phyloP scores from a whole-genome alignment of 352 stramenopile species.

The Elongisporangium undulatum region DNA sequence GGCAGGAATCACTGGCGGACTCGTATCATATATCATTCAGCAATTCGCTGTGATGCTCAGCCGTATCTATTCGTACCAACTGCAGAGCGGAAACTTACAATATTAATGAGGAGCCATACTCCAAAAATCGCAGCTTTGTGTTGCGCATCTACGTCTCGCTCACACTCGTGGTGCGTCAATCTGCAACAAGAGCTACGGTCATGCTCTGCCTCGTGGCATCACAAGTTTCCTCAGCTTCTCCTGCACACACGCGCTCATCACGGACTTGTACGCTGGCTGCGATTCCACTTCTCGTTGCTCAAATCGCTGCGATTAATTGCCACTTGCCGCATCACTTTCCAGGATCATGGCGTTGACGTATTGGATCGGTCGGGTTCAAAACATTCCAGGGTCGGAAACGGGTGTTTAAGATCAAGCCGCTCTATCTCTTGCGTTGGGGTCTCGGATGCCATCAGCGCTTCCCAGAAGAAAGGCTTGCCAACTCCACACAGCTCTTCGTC shows the following conservation, averaged over 20 bases:
- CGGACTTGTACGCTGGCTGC: constrained; percentile 55
- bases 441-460: constrained; percentile 17
- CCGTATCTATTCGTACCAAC: too few relatives aligned
- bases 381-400: constrained; percentile 16
- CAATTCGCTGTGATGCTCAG: too few relatives aligned
- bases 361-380: constrained; percentile 55
- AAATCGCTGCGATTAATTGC: too few relatives aligned
- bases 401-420: constrained; percentile 18
- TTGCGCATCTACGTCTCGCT: constrained; percentile 40
- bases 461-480: constrained; percentile 30
- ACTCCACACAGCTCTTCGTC: constrained; percentile 21
- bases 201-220: constrained; percentile 34
- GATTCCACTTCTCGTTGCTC: too few relatives aligned
- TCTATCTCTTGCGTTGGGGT: constrained; percentile 38
- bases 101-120: too few relatives aligned
- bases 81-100: too few relatives aligned
- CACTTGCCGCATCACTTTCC: too few relatives aligned
- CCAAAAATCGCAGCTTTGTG: too few relatives aligned
- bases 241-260: constrained; percentile 55
- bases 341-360: constrained; percentile 51
- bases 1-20: too few relatives aligned
- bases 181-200: constrained; percentile 41
- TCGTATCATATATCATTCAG: too few relatives aligned
- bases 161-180: constrained; percentile 47
- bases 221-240: constrained; percentile 42